These are phyloP conservation scores for Nakazawaea ishiwadae DNA, from an alignment of 805 yeast species.

Conservation along the genomic window DNA sequence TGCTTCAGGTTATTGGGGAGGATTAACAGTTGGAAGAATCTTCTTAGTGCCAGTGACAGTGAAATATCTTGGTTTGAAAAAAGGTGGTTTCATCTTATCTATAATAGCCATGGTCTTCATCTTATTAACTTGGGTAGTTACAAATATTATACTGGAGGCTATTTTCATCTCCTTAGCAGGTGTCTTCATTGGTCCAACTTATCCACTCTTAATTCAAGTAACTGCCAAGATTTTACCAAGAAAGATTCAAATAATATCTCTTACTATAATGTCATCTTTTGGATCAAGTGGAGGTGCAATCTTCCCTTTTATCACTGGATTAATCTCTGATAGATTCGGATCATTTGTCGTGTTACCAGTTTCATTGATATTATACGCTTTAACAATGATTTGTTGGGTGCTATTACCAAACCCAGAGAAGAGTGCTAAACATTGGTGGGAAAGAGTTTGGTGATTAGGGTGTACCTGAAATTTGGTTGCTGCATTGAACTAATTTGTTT, in stretches of 20 bases:
- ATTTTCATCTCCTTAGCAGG: conserved; percentile 27
- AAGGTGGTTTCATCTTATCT: conserved; percentile 22
- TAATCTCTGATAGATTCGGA: conserved; percentile 25
- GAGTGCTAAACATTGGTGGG: conserved; percentile 15
- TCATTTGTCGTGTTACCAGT: conserved; percentile 28
- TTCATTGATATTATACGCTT: conserved; percentile 20
- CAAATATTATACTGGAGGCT: conserved; percentile 21
- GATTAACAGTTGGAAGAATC: conserved; percentile 29
- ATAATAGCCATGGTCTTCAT: conserved; percentile 20
- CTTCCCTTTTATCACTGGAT: conserved; percentile 29
- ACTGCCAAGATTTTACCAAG: conserved; percentile 24
- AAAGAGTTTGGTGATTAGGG: conserved; percentile 7
- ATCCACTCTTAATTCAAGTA: conserved; percentile 25
- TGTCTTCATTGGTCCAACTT: conserved; percentile 27
- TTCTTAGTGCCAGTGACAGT: conserved; percentile 24
- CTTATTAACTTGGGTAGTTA: conserved; percentile 25
- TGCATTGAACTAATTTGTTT: too few relatives aligned
- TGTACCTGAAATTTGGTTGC: too few relatives aligned
- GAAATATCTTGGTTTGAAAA: conserved; percentile 22
- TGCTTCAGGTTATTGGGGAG: conserved; percentile 32
- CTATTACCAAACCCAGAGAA: conserved; percentile 24
- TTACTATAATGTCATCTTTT: conserved; percentile 29
- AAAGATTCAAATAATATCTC: conserved; percentile 26
- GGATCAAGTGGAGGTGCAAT: conserved; percentile 31
- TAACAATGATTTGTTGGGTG: conserved; percentile 23